These are phyloP conservation scores for Datura wrightii DNA, from an alignment of 257 asterid genomes.

Conservation along the genomic window DNA sequence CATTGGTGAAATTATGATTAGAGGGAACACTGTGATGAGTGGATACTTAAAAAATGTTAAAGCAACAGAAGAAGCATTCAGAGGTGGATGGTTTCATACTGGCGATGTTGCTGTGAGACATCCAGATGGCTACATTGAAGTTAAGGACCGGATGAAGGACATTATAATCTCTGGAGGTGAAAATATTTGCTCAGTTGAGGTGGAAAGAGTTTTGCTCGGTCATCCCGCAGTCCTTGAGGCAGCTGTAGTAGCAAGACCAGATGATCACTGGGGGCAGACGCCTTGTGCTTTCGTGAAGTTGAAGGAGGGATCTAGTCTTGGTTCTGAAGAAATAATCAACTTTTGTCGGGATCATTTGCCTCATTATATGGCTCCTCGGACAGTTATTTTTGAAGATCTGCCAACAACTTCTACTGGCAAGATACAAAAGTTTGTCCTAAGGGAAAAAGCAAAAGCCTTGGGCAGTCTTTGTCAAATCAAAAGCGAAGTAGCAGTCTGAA, in stretches of 20 bases:
- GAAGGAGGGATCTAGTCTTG: conserved; percentile 41
- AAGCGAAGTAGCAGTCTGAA: background rate
- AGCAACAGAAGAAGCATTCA: conserved; percentile 47
- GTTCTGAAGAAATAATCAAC: conserved; percentile 39
- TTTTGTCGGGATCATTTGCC: conserved; percentile 47
- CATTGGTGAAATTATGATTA: conserved; percentile 46
- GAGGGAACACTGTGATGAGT: conserved; percentile 53
- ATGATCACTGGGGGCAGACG: conserved; percentile 54
- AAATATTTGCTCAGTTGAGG: conserved; percentile 47
- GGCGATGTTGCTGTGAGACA: conserved; percentile 54
- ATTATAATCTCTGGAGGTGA: conserved; percentile 50
- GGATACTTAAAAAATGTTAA: conserved; percentile 44
- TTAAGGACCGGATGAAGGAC: conserved; percentile 48
- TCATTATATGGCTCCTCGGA: conserved; percentile 51
- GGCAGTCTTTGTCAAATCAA: conserved; percentile 42
- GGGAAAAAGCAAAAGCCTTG: conserved; percentile 47
- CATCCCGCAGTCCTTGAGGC: conserved; percentile 52
- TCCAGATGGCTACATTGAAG: conserved; percentile 46
- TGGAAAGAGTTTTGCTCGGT: conserved; percentile 43
- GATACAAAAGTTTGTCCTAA: conserved; percentile 42
- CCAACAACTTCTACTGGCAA: conserved; percentile 52
- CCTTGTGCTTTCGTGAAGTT: conserved; percentile 51
- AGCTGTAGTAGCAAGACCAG: conserved; percentile 53
- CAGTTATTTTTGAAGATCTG: conserved; percentile 44
- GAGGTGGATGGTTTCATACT: conserved; percentile 50